Evolutionary conservation across 2,329 filamentous ascomycete genomes (phyloP), one percentile per base, ranked within the genome.

Genomic region (Chrysosporium keratinophilum): DNA sequence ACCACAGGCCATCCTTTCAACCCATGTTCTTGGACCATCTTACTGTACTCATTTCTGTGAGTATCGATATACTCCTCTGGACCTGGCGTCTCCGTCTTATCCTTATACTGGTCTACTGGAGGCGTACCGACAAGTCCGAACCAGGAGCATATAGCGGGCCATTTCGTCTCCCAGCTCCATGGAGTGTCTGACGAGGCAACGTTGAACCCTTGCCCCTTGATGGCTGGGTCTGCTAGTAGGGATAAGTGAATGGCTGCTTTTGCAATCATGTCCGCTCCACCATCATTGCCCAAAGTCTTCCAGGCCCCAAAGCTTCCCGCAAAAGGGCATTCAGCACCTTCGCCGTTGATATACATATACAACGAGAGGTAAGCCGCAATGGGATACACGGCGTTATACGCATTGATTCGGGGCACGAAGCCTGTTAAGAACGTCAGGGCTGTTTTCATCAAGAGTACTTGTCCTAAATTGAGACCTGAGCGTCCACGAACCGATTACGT

Each of bases 401-500:
- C 33, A 39, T 54, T 56, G 5, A 52, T 43, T 11, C 51, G 45
- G 19, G 56, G 56, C 15, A 56, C 54, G 20, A 58, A 58, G 33
- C 56, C 56, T 57, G 28, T 5, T 17, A 49, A 19, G n/a, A 5
- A 17, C n/a, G n/a, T n/a, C n/a, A n/a, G n/a, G n/a, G n/a, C n/a
- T n/a, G n/a, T n/a, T n/a, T n/a, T n/a, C n/a, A n/a, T n/a, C n/a
- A n/a, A n/a, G n/a, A n/a, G n/a, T n/a, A n/a, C n/a, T n/a, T n/a
- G n/a, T n/a, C n/a, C n/a, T n/a, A n/a, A n/a, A n/a, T n/a, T n/a
- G n/a, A n/a, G n/a, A n/a, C n/a, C n/a, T 20, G 15, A 2, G 19
- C 20, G 12, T 14, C 5, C 10, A 31, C 53, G 33, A 20, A 58
- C 56, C 56, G 44, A 64, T 61, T 31, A 67, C 57, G 9, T 61